Evolutionary conservation across 2,329 filamentous ascomycete genomes (phyloP), one percentile per base, ranked within the genome.

Genomic region (Zalaria sp.): DNA sequence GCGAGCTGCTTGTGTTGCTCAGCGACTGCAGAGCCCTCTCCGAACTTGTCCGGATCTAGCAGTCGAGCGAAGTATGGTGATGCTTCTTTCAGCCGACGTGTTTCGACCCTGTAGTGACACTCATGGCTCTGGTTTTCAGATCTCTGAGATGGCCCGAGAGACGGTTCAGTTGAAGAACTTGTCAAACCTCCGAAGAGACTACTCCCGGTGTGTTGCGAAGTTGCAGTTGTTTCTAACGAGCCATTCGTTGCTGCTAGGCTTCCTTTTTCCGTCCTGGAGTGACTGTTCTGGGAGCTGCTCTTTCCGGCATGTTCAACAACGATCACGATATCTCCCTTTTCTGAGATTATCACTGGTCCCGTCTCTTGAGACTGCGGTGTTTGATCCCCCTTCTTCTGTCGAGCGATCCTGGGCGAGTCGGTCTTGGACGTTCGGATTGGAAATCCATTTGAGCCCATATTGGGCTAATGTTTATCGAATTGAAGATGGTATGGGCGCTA

Each of bases 31-130:
- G 67, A 66, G 5, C 74, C 73, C 61, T 87, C 80, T 41, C 70
- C 64, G 55, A 85, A 83, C 42, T 74, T 65, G 3, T 66, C 66
- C 46, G 79, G 73, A 6, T 74, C 72, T 2, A 87, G 67, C 10
- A 87, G 68, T 43, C 75, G 76, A 42, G 68, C 69, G 56, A 87
- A 87, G 58, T 85, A 87, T 43, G 72, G 73, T 4, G 81, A 86
- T 46, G 74, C 68, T 46, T 66, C 65, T 57, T 69, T 73, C 29
- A 87, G 64, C 1, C 62, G 62, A 8, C 63, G 63, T 1, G 78
- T 62, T 39, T 71, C 68, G 35, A 83, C 79, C 26, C 81, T 71
- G 53, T 79, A 86, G 8, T 67, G 62, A 54, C 79, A 62, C 36
- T 68, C 67, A 45, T 69, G 2, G 18, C 18, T 18, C 18, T 18